Base-by-base conservation (phyloP, 1,284 basidiomycete genomes). In the Inonotus hispidus region DNA sequence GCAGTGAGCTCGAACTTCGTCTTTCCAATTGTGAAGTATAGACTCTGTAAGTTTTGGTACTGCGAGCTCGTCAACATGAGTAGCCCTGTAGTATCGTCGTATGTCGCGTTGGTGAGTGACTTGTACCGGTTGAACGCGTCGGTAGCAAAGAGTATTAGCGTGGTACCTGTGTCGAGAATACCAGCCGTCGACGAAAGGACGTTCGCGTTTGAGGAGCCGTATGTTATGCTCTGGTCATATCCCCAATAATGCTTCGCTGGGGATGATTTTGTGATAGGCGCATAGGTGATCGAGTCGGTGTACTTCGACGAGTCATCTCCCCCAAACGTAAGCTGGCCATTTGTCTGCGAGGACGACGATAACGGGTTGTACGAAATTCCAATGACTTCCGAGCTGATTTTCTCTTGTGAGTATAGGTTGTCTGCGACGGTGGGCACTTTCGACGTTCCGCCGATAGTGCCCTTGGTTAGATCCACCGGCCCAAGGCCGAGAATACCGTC, bases 131-230 rank as follows among this genome's bases (percentile, higher is more conserved):
- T 41, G 52, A 64, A 67, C 7, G 62, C 65, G 43, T 67, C 66
- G 1, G 56, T 60, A 13, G 66, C 59, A 16, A 67, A 25, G 25
- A 64, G 57, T 4, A 63, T n/a, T 14, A 67, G 62, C 7, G 65
- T 66, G 13, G 66, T 66, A 43, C 66, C 66, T 13, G 67, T 69
- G 60, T 69, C 69, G 46, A 69, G 66, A 39, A 69, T 67, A 16
- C 67, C 69, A 11, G 67, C 64, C 29, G 67, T 66, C 29, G 59
- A 62, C 6, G 61, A 47, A 23, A 68, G 37, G 47, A 68, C 63
- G 10, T 45, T 56, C 29, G 61, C 61, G 16, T 50, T 35, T 1
- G 57, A 59, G 3, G 38, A 59, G 49, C 59, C 62, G 52, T 64
- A 64, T 10, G 53, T 52, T 49, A 64, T 56, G 39, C 23, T 59